Percentiles rank a stretch among this genome's conserved stretches.
Evolutionary conservation across 345 rosid species (phyloP).

Genomic region (Populus davidiana): DNA sequence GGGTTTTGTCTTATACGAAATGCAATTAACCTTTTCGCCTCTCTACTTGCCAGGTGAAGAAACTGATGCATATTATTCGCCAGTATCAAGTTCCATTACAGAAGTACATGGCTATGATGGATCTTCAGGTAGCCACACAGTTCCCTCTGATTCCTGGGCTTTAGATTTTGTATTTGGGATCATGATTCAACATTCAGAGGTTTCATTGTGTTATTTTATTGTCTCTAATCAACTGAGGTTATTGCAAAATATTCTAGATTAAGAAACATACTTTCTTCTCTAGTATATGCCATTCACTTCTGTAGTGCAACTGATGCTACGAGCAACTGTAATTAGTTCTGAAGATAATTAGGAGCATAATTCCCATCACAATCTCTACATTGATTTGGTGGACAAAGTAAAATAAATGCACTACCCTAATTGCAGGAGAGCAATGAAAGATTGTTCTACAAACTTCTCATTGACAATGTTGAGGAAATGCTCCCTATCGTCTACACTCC

Average conservation of each 20-base stretch:
- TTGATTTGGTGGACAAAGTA: background rate
- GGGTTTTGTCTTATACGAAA: background rate
- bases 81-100: slow-evolving; percentile 88
- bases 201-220: background rate
- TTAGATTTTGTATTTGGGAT: background rate
- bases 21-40: slow-evolving; percentile 1
- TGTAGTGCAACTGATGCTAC: background rate
- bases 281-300: background rate
- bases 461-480: slow-evolving; percentile 86
- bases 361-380: background rate
- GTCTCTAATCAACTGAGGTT: background rate
- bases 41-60: slow-evolving; percentile 57
- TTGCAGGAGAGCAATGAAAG: slow-evolving; percentile 83
- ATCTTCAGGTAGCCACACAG: slow-evolving; percentile 62
- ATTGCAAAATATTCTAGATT: background rate
- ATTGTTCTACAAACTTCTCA: slow-evolving; percentile 88
- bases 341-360: background rate
- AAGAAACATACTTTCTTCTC: background rate
- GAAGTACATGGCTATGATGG: slow-evolving; percentile 97
- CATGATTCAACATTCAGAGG: background rate
- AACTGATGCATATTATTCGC: slow-evolving; percentile 79
- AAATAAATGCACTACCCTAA: background rate
- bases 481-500: slow-evolving; percentile 95
- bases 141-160: background rate
- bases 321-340: background rate